A percentile compares a stretch with the other conserved stretches of the same genome.
Evolutionary conservation across 352 stramenopile genomes (phyloP).

Genomic region (Salisapilia sapeloensis): DNA sequence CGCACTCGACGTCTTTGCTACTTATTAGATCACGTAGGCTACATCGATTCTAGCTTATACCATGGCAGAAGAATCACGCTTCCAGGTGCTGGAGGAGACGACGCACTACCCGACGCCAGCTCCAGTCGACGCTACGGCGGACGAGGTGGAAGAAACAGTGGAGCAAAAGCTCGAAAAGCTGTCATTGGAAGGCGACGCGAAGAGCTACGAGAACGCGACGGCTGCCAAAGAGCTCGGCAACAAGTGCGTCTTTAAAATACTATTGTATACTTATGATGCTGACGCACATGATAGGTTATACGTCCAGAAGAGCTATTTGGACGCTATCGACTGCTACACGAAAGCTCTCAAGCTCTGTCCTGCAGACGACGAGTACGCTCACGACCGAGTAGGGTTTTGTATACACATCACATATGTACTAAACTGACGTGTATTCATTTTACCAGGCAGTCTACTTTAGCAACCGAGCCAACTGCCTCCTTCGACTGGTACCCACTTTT

Average conservation of each 20-base stretch:
- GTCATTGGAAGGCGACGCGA: slow-evolving; percentile 17
- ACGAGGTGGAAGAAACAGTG: slow-evolving; percentile 29
- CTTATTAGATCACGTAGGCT: too few species aligned
- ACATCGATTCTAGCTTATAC: too few species aligned
- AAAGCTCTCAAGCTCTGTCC: slow-evolving; percentile 66
- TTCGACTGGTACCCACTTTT: slow-evolving; percentile 19
- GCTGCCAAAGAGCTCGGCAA: slow-evolving; percentile 73
- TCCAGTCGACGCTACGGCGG: slow-evolving; percentile 1
- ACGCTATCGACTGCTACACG: slow-evolving; percentile 78
- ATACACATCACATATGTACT: background rate
- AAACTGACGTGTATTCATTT: slow-evolving; percentile 1
- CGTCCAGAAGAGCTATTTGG: slow-evolving; percentile 38
- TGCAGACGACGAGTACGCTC: slow-evolving; percentile 50
- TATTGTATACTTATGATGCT: slow-evolving; percentile 2
- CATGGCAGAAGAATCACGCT: slow-evolving; percentile 34
- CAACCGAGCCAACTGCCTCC: slow-evolving; percentile 66
- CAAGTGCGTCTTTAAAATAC: slow-evolving; percentile 16
- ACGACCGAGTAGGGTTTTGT: slow-evolving; percentile 32
- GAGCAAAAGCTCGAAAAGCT: slow-evolving; percentile 47
- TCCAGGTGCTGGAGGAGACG: slow-evolving; percentile 77
- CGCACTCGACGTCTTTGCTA: too few species aligned
- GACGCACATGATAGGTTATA: slow-evolving; percentile 29
- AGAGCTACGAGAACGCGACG: slow-evolving; percentile 49
- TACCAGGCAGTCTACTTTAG: slow-evolving; percentile 69
- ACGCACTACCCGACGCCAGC: slow-evolving; percentile 37